Conservation (phyloP, 306 rosid species). For the Fagus crenata region DNA sequence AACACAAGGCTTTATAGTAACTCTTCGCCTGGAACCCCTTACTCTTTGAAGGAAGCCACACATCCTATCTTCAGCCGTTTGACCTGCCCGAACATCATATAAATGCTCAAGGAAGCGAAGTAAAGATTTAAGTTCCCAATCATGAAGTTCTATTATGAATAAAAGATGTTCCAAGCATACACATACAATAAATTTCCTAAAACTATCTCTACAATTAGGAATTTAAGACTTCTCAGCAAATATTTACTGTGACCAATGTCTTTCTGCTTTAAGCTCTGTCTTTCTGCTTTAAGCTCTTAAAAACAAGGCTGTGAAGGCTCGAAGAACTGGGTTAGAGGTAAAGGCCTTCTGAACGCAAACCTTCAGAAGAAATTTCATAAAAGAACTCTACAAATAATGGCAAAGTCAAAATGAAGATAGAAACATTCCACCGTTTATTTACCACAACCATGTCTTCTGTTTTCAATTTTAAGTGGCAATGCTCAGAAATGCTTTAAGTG, state of each 20-base stretch:
- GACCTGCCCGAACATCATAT: too few species aligned
- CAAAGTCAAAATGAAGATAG: background rate
- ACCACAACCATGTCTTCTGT: background rate
- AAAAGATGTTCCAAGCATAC: too few species aligned
- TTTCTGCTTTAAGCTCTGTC: background rate
- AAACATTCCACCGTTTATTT: conserved; percentile 1
- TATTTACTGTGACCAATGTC: background rate
- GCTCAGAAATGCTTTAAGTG: background rate
- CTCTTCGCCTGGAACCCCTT: too few species aligned
- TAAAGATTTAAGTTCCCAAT: too few species aligned
- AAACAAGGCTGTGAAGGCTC: background rate
- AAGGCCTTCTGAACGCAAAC: background rate
- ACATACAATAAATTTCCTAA: background rate
- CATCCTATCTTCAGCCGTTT: too few species aligned
- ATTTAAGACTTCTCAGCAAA: background rate
- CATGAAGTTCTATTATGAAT: too few species aligned
- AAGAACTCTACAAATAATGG: background rate
- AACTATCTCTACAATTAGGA: background rate
- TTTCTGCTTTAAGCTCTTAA: background rate
- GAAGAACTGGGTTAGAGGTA: background rate
- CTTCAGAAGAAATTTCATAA: background rate
- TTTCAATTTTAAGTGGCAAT: conserved; percentile 2
- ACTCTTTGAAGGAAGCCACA: too few species aligned
- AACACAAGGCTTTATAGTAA: too few species aligned
- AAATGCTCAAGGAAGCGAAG: too few species aligned